phyloP scores from a whole-genome alignment of 2,329 filamentous ascomycete genomes.

The Seiridium unicorne region DNA sequence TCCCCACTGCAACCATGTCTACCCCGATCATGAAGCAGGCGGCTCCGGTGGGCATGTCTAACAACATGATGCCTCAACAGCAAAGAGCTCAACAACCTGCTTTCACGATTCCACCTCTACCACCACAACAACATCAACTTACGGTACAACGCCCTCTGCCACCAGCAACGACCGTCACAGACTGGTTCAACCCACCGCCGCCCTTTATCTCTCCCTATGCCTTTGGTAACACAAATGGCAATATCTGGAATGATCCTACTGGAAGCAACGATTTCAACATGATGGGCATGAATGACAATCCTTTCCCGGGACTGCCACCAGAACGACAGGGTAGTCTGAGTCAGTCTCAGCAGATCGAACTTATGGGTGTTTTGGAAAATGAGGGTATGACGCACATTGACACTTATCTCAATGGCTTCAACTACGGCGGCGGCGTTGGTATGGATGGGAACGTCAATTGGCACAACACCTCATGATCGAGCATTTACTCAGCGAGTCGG shows the following conservation, averaged over 20 bases:
- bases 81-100: slow-evolving; percentile 13
- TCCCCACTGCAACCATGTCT: slow-evolving; percentile 21
- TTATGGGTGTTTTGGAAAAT: slow-evolving; percentile 77
- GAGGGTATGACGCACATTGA: slow-evolving; percentile 64
- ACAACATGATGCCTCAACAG: slow-evolving; percentile 6
- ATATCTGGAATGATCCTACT: slow-evolving; percentile 21
- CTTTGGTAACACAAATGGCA: slow-evolving; percentile 39
- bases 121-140: slow-evolving; percentile 28
- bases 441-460: background rate
- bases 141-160: slow-evolving; percentile 40
- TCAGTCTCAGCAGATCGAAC: slow-evolving; percentile 77
- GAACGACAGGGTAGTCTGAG: slow-evolving; percentile 69
- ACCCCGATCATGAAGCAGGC: slow-evolving; percentile 18
- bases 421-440: slow-evolving; percentile 6
- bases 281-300: slow-evolving; percentile 18
- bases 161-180: slow-evolving; percentile 35
- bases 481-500: background rate
- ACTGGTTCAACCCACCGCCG: slow-evolving; percentile 53
- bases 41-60: slow-evolving; percentile 20
- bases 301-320: slow-evolving; percentile 27
- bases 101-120: slow-evolving; percentile 39
- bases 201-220: slow-evolving; percentile 53
- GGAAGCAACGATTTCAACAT: slow-evolving; percentile 21
- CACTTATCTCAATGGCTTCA: slow-evolving; percentile 49
- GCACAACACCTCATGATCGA: background rate